Evolutionary conservation across 305 asterid genomes (phyloP).

Genomic region (Nicotiana rustica): DNA sequence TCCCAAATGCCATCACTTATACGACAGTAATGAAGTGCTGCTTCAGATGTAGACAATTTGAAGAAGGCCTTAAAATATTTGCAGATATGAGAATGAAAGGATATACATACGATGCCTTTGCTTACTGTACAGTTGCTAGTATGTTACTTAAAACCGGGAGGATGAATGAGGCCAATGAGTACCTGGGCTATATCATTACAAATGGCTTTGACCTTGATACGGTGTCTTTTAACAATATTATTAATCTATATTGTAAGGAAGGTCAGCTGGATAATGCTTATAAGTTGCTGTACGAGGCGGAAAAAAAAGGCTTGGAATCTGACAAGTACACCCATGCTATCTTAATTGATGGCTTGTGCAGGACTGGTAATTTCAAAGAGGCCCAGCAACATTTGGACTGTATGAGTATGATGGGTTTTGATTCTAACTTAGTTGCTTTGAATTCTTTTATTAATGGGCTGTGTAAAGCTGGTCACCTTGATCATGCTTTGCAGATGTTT

Average conservation of each 20-base stretch:
- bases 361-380: slow-evolving; percentile 62
- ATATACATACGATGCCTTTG: slow-evolving; percentile 77
- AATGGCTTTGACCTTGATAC: slow-evolving; percentile 81
- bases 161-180: slow-evolving; percentile 54
- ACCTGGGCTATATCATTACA: slow-evolving; percentile 70
- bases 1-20: slow-evolving; percentile 87
- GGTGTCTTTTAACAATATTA: slow-evolving; percentile 74
- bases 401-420: slow-evolving; percentile 64
- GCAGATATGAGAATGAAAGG: slow-evolving; percentile 84
- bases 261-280: slow-evolving; percentile 69
- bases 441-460: slow-evolving; percentile 67
- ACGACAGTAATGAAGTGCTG: slow-evolving; percentile 78
- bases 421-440: slow-evolving; percentile 69
- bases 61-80: slow-evolving; percentile 73
- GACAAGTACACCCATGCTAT: slow-evolving; percentile 84
- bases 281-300: slow-evolving; percentile 57
- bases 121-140: slow-evolving; percentile 76
- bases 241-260: slow-evolving; percentile 73
- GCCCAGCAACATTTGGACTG: slow-evolving; percentile 63
- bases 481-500: slow-evolving; percentile 71
- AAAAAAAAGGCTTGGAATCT: slow-evolving; percentile 63
- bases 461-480: slow-evolving; percentile 55
- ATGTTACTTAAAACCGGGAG: slow-evolving; percentile 70
- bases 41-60: slow-evolving; percentile 59
- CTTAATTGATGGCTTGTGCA: slow-evolving; percentile 81